Evolutionary conservation across 83 land plant genomes (phyloP), one percentile per base, ranked within the genome.

Genomic region (Diphasiastrum complanatum): DNA sequence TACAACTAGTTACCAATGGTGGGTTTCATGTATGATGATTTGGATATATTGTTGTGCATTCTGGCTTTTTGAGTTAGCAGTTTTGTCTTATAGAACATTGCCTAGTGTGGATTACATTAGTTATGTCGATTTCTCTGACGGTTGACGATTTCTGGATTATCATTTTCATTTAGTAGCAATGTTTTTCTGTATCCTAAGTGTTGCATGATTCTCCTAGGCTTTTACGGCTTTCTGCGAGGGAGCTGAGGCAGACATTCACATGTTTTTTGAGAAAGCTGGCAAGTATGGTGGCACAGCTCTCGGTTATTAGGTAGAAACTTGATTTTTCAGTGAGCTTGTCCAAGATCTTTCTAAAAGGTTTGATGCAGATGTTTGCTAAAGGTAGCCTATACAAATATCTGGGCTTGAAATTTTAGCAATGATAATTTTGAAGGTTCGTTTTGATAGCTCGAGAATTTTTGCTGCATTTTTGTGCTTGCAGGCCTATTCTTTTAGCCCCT

Each of bases 211-310:
- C 33, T 71, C 50, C 6, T 86, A 93, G 99, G 99, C 99, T 38
- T 93, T 93, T 59, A 72, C 86, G 41, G 65, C 84, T 5, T 89
- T 85, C 51, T 93, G 99, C 75, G 99, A 93, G 70, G 96, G 83
- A 33, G 73, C 89, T 67, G 99, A 93, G 77, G 96, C 86, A 62
- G 92, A 89, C 45, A 81, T 86, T 52, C 96, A 93, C 30, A 45
- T 93, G 41, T 89, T 65, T 63, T 93, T 93, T 51, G 99, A 85
- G 33, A 93, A 82, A 75, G 92, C 99, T 61, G 99, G 99, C 79
- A 86, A 85, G 99, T 93, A 89, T 33, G 46, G 0, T 35, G 5
- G 18, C 48, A 51, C 27, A 41, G 65, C 65, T 27, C 8, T 49
- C n/a, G 23, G 19, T 8, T 8, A 10, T 49, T 49, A 11, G 20